These are phyloP conservation scores for Chrysophaeum taylorii DNA, from an alignment of 352 stramenopile species.

Conservation along the genomic window DNA sequence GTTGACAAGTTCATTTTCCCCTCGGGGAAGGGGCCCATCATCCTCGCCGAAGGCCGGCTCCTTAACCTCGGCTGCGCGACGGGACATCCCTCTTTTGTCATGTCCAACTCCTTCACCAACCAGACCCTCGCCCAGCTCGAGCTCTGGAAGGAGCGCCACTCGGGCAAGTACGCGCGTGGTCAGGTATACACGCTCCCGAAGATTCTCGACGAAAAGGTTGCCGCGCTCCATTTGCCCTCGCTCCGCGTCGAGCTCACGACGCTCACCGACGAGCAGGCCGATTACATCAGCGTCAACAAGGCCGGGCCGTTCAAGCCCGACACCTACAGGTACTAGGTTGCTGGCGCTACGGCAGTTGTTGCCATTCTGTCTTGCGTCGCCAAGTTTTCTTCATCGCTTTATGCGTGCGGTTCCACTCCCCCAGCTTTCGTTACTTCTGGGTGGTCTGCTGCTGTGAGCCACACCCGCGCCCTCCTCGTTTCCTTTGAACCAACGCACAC, in stretches of 20 bases:
- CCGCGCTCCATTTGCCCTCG: constrained; percentile 84
- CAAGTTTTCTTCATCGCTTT: too few relatives aligned
- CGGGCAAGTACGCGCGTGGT: constrained; percentile 82
- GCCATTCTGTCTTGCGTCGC: too few relatives aligned
- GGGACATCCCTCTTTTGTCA: constrained; percentile 96
- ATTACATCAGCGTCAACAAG: constrained; percentile 90
- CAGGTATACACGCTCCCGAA: constrained; percentile 98
- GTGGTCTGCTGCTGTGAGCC: too few relatives aligned
- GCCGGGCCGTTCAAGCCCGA: constrained; percentile 92
- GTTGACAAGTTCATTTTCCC: constrained; percentile 95
- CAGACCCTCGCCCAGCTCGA: constrained; percentile 96
- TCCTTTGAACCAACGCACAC: too few relatives aligned
- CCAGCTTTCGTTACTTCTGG: too few relatives aligned
- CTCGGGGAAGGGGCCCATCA: constrained; percentile 81
- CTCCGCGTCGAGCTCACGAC: constrained; percentile 88
- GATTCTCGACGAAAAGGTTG: constrained; percentile 96
- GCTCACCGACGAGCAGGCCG: constrained; percentile 85
- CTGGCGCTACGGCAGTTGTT: too few relatives aligned
- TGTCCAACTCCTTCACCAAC: constrained; percentile 99
- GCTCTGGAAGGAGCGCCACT: constrained; percentile 88
- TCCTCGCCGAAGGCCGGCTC: constrained; percentile 91
- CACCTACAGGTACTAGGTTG: constrained; percentile 91
- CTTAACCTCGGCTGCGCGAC: constrained; percentile 96
- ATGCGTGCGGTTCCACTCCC: too few relatives aligned
- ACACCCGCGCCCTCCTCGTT: too few relatives aligned